phyloP scores from a whole-genome alignment of 805 yeast species.

The Candida wancherniae region DNA sequence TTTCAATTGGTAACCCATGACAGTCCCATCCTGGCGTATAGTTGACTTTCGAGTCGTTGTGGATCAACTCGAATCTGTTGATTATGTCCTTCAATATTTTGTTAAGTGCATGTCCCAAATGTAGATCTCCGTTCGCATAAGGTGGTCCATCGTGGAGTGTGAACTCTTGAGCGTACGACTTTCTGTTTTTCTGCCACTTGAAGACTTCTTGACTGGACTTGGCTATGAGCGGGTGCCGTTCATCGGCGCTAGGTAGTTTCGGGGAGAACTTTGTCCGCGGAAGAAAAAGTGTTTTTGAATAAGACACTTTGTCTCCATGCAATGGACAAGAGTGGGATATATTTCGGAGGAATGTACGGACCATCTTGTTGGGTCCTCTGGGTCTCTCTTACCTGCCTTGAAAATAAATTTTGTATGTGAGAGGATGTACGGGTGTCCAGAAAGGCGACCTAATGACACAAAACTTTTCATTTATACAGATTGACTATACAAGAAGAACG shows the following conservation, averaged over 20 bases:
- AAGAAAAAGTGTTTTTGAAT: constrained; percentile 51
- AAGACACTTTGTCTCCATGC: no score
- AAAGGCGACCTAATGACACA: no score
- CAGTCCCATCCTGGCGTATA: constrained; percentile 98
- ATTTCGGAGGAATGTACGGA: no score
- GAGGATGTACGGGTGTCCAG: no score
- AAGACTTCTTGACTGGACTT: constrained; percentile 59
- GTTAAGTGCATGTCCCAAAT: constrained; percentile 88
- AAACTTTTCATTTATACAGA: constrained; percentile 11
- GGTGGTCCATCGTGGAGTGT: constrained; percentile 97
- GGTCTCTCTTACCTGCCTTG: no score
- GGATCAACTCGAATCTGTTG: constrained; percentile 59
- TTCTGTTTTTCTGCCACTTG: constrained; percentile 45
- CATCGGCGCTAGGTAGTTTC: constrained; percentile 47
- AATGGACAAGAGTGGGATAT: no score
- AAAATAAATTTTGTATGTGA: no score
- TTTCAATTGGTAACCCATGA: constrained; percentile 95
- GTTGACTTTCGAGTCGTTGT: constrained; percentile 53
- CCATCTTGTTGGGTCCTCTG: no score
- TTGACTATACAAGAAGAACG: constrained; percentile 7
- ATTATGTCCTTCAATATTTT: constrained; percentile 85
- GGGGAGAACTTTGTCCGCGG: constrained; percentile 60
- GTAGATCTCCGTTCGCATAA: constrained; percentile 92
- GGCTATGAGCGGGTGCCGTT: constrained; percentile 38
- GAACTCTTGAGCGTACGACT: constrained; percentile 35